A percentile compares a stretch with the other conserved stretches of the same genome.
phyloP scores from a whole-genome alignment of 805 yeast species.

The Suhomyces kilbournensis region DNA sequence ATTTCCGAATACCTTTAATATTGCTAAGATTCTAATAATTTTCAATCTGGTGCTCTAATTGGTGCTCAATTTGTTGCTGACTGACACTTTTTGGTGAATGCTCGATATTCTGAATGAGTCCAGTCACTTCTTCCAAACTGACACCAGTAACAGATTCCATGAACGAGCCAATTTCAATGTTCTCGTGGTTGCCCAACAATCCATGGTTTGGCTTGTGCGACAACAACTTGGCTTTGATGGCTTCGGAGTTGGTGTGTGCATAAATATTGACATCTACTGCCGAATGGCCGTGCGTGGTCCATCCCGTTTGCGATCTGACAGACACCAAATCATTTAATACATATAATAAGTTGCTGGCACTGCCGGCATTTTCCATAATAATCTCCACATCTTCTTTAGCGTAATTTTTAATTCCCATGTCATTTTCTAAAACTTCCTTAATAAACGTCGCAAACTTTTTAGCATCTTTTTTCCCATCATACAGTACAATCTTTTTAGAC shows the following conservation, averaged over 20 bases:
- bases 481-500: slow-evolving; percentile 43
- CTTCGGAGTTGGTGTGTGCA: slow-evolving; percentile 62
- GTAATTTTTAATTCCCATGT: slow-evolving; percentile 63
- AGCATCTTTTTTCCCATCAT: slow-evolving; percentile 18
- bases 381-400: slow-evolving; percentile 46
- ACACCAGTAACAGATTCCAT: slow-evolving; percentile 55
- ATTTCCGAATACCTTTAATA: background rate
- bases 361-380: slow-evolving; percentile 14
- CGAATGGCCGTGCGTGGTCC: slow-evolving; percentile 95
- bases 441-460: slow-evolving; percentile 44
- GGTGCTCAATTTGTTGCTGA: background rate
- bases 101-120: slow-evolving; percentile 45
- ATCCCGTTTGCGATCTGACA: slow-evolving; percentile 84
- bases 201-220: slow-evolving; percentile 29
- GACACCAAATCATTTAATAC: slow-evolving; percentile 70
- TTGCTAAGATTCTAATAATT: too few species aligned
- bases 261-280: slow-evolving; percentile 95
- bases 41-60: background rate
- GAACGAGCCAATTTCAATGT: slow-evolving; percentile 77
- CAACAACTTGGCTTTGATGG: slow-evolving; percentile 38
- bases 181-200: slow-evolving; percentile 80
- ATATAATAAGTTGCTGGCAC: slow-evolving; percentile 37
- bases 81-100: slow-evolving; percentile 36
- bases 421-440: slow-evolving; percentile 55
- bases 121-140: slow-evolving; percentile 48